Evolutionary conservation across 2,329 filamentous ascomycete genomes (phyloP).

Genomic region (Penicillium freii): DNA sequence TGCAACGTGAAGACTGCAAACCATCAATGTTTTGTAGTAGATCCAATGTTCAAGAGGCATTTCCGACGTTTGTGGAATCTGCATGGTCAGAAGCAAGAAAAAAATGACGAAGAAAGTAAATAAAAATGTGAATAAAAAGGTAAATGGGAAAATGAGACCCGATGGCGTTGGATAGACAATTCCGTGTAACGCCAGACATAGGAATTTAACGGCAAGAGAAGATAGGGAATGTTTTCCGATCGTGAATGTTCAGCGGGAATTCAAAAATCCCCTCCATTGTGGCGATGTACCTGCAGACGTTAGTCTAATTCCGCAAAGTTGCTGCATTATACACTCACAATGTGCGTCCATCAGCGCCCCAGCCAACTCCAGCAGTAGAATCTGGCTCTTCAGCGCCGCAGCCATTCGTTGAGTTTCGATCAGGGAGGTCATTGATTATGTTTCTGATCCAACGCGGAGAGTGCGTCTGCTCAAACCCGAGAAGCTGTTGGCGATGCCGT

Average conservation of each 20-base stretch:
- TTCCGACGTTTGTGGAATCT: background rate
- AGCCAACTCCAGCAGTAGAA: slow-evolving; percentile 49
- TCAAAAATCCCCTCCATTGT: slow-evolving; percentile 51
- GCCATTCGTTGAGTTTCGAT: slow-evolving; percentile 31
- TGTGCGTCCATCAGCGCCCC: slow-evolving; percentile 47
- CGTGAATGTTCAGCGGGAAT: slow-evolving; percentile 46
- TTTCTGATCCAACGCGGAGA: slow-evolving; percentile 41
- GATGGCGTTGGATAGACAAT: background rate
- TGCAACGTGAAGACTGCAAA: background rate
- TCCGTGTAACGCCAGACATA: background rate
- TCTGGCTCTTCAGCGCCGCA: slow-evolving; percentile 39
- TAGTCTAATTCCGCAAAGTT: background rate
- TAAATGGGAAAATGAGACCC: background rate
- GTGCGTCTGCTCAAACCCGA: slow-evolving; percentile 36
- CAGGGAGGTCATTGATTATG: slow-evolving; percentile 37
- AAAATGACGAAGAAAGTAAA: background rate
- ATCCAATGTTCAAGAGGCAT: background rate
- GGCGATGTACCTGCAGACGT: slow-evolving; percentile 44
- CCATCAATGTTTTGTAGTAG: background rate
- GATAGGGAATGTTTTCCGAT: slow-evolving; percentile 49
- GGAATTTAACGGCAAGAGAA: slow-evolving; percentile 42
- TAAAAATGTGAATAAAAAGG: background rate
- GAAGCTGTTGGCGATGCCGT: slow-evolving; percentile 35
- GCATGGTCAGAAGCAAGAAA: background rate
- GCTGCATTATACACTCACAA: slow-evolving; percentile 41